Base-by-base conservation (phyloP, 2,329 filamentous ascomycete genomes). In the Talaromyces sp. region DNA sequence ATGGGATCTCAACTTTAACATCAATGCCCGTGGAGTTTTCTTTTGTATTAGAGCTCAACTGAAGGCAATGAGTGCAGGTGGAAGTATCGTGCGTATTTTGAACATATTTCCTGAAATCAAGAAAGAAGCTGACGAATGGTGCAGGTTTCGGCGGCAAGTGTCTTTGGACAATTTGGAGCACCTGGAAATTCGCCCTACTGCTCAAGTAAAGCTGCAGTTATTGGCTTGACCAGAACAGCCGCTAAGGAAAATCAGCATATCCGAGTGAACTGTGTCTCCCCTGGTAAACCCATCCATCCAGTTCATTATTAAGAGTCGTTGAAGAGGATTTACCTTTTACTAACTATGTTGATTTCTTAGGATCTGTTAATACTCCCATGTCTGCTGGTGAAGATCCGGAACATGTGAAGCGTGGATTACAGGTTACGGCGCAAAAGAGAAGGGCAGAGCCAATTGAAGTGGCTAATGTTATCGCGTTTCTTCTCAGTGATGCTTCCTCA, bases 201-300 rank as follows among this genome's bases (percentile, higher is more conserved):
- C n/a, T 67, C 70, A 2, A 71, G 70, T 10, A 80, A 45, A 58
- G 76, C 73, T 50, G 77, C 68, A 2, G 65, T 79, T 4, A 69
- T 79, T 14, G 77, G 75, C 1, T 64, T 80, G 22, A 75, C 75
- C 2, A 75, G 75, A 35, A 63, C 65, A 10, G 70, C 70, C 8
- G 67, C 71, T 9, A 69, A 67, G 41, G 71, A 74, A 43, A 68
- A 66, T 6, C 55, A 65, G 19, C 57, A 64, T 7, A 71, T 75
- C 42, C 60, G 72, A 17, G 68, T 75, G 14, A 75, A 75, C 24
- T 59, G 51, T 32, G 51, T 59, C 41, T 49, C 54, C 5, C 56
- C 51, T 10, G 51, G 54, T 57, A 47, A 35, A 44, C 14, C 19
- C 4, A 24, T 11, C 14, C 6, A 24, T 5, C 37, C 14, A 3